phyloP scores from a whole-genome alignment of 1,139 yeast genomes.

The Candida glucosophila region DNA sequence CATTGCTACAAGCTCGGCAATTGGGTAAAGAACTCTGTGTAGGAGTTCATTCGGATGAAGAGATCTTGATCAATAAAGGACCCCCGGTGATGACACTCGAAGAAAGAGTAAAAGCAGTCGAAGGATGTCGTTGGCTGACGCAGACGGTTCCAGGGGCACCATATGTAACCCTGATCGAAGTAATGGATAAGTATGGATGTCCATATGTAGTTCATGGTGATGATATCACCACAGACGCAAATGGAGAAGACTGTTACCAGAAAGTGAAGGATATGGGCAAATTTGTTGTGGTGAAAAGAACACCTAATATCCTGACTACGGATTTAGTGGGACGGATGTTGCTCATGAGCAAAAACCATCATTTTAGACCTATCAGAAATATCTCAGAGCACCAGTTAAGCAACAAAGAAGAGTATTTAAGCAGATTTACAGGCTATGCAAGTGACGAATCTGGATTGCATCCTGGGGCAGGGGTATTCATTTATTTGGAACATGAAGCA shows the following conservation, averaged over 20 bases:
- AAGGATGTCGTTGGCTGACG: conserved; percentile 88
- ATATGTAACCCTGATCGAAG: conserved; percentile 83
- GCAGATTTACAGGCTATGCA: conserved; percentile 48
- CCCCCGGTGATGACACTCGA: conserved; percentile 83
- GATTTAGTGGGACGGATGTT: conserved; percentile 92
- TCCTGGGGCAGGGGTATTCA: conserved; percentile 56
- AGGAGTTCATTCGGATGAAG: conserved; percentile 91
- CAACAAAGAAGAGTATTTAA: conserved; percentile 22
- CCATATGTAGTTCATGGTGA: conserved; percentile 94
- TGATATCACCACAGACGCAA: conserved; percentile 92
- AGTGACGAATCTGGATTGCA: conserved; percentile 55
- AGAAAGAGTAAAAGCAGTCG: conserved; percentile 76
- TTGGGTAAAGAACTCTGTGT: conserved; percentile 66
- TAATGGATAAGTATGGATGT: conserved; percentile 71
- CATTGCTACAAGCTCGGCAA: conserved; percentile 85
- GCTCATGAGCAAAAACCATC: conserved; percentile 51
- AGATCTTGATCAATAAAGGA: conserved; percentile 74
- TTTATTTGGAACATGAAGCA: conserved; percentile 16
- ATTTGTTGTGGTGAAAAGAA: conserved; percentile 81
- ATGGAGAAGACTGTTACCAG: conserved; percentile 89
- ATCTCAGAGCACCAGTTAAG: conserved; percentile 21
- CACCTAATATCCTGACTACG: conserved; percentile 91
- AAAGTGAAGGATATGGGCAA: conserved; percentile 77
- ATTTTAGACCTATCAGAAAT: conserved; percentile 24
- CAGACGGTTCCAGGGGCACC: conserved; percentile 73